Base-by-base conservation (phyloP, 2,329 filamentous ascomycete genomes). In the Penicillium sp. region DNA sequence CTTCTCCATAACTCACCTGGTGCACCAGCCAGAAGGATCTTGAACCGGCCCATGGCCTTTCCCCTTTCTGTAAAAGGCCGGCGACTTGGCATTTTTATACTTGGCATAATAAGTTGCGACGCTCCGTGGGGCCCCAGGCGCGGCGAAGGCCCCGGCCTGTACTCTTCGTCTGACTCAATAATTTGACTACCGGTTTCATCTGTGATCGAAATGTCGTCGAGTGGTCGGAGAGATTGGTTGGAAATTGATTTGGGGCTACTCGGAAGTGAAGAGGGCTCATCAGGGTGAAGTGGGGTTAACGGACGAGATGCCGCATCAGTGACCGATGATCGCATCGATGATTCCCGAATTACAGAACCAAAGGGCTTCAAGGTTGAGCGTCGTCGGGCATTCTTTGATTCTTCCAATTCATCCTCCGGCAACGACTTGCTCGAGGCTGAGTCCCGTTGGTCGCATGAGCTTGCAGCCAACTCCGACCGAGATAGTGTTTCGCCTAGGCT, bases 21-120 rank as follows among this genome's bases (percentile, higher is more conserved):
- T 68, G 86, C 85, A 29, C 95, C 95, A 51, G 91, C 89, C 54
- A 98, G 81, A 62, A 98, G 80, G n/a, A 98, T 80, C 77, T 96
- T 98, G 53, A 98, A 80, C 66, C 91, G 88, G 1, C 93, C 93
- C 72, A 98, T 84, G 33, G 83, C 83, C 76, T 89, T 93, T 16
- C 95, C 95, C 47, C 84, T 84, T n/a, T 90, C 86, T 0, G 95
- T 97, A 73, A 98, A 98, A 0, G 93, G 93, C 51, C 92, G 84
- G 49, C 95, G 86, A 59, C 86, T 90, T 3, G 95, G 93, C 85
- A 99, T 95, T 60, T 86, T 87, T 67, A 99, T 88, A 69, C 92
- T 96, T 5, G 95, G 95, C 95, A 99, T 99, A 58, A 99, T 90
- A n/a, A 99, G 83, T 73, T 98, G 93, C n/a, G 79, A 77, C 13